Evolutionary conservation across 768 basidiomycete species (phyloP), one percentile per base, ranked within the genome.

Genomic region (Trametes coccinea): DNA sequence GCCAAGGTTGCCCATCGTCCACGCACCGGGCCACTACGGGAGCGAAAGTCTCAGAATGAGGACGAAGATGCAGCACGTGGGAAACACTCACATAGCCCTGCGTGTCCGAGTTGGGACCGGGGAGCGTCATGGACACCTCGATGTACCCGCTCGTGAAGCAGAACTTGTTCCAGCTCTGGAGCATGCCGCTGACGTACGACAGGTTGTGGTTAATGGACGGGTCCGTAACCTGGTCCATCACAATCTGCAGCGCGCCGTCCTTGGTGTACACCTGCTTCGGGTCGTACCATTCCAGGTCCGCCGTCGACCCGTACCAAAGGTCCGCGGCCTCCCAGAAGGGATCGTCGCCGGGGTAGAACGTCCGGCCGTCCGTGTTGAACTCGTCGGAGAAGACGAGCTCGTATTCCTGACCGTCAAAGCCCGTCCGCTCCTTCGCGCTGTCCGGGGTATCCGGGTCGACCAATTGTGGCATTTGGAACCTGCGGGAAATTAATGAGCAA

Each of bases 101-200:
- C 2, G 85, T 80, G 48, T 76, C 68, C n/a, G 80, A 78, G 63
- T 84, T 76, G 5, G 83, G 79, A 0, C 88, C 88, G 0, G 88
- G 88, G 4, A 90, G 74, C 0, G 78, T 77, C 8, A 86, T 76
- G 2, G 77, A 70, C 16, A 88, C 84, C 76, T 93, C 93, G 61
- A 94, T 82, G 73, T 82, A 81, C 4, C 92, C 92, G 30, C 82
- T 83, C 31, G 89, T 85, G 69, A 92, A 93, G 73, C 90, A 94
- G 69, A 94, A 87, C 78, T 94, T 92, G 75, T 94, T 94, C 92
- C 93, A 95, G 43, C 84, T 84, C 75, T 93, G 91, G 3, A 95
- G 76, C 90, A 93, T 92, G 4, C 87, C 92, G 70, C 78, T 85
- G 66, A 83, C 77, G 69, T 87, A 94, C 41, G 77, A 76, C 60